These are phyloP conservation scores for Penicillium sp. DNA, from an alignment of 2,329 filamentous ascomycete species.

Conservation along the genomic window DNA sequence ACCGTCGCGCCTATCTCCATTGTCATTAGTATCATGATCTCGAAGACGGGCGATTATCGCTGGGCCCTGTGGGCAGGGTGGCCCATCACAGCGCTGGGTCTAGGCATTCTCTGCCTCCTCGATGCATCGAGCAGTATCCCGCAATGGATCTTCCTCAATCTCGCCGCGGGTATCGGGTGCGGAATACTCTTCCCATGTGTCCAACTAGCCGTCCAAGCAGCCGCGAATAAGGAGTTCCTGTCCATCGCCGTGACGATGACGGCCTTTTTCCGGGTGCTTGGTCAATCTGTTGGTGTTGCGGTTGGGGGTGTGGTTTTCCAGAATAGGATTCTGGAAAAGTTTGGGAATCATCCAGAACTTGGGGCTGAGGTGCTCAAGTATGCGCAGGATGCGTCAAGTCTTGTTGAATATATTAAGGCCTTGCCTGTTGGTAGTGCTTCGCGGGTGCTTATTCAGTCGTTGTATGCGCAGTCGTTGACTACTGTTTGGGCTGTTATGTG, in stretches of 20 bases:
- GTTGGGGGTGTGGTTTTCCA: conserved; percentile 13
- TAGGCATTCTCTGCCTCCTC: conserved; percentile 45
- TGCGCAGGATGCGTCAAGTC: conserved; percentile 56
- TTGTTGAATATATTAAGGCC: conserved; percentile 56
- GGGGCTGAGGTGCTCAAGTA: conserved; percentile 47
- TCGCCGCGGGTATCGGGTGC: conserved; percentile 31
- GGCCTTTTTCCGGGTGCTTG: conserved; percentile 10
- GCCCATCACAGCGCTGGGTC: conserved; percentile 56
- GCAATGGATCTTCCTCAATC: conserved; percentile 59
- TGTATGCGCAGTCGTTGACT: conserved; percentile 53
- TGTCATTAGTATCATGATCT: conserved; percentile 47
- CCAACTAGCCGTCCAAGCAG: conserved; percentile 10
- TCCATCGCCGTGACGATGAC: conserved; percentile 11
- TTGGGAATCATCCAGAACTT: conserved; percentile 49
- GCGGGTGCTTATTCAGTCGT: conserved; percentile 43
- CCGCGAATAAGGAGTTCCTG: conserved; percentile 1
- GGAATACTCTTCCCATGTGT: conserved; percentile 8
- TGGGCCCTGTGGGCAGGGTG: conserved; percentile 62
- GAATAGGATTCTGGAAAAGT: conserved; percentile 56
- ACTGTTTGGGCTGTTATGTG: conserved; percentile 57
- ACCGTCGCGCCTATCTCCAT: conserved; percentile 62
- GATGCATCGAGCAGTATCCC: conserved; percentile 47
- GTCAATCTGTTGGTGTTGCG: conserved; percentile 13
- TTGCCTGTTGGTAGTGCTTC: conserved; percentile 45
- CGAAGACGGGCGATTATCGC: conserved; percentile 58